Percentiles rank a stretch among this genome's conserved stretches.
phyloP scores from a whole-genome alignment of 331 rosid species.

The Rosa hybrid region DNA sequence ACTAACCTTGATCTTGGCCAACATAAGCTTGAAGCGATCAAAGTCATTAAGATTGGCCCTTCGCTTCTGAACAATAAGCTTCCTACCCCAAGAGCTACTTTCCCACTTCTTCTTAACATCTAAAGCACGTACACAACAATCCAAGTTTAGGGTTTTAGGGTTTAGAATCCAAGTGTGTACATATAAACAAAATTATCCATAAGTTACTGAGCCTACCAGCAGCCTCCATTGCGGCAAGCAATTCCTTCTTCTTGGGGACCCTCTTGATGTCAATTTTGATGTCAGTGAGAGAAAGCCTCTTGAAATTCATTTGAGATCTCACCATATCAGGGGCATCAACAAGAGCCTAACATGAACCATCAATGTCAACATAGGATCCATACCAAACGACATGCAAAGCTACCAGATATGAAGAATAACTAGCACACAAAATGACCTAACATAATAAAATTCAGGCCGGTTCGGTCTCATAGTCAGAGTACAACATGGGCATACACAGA shows the following conservation, averaged over 20 bases:
- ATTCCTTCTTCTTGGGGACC: conserved; percentile 87
- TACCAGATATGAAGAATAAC: too few species aligned
- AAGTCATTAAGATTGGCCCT: conserved; percentile 55
- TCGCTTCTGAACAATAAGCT: conserved; percentile 39
- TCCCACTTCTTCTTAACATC: too few species aligned
- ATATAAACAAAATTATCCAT: too few species aligned
- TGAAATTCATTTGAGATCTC: conserved; percentile 73
- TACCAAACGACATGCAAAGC: too few species aligned
- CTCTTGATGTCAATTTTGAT: conserved; percentile 84
- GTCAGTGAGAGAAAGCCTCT: conserved; percentile 90
- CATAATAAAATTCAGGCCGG: too few species aligned
- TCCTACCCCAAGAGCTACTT: too few species aligned
- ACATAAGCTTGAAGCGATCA: conserved; percentile 62
- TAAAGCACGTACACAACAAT: too few species aligned
- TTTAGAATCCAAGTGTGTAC: too few species aligned
- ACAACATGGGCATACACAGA: too few species aligned
- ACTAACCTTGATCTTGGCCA: conserved; percentile 60
- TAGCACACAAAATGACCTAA: neutral
- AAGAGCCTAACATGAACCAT: conserved; percentile 53
- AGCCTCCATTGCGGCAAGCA: conserved; percentile 84
- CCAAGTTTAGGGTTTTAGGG: too few species aligned
- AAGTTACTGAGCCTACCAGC: conserved; percentile 47
- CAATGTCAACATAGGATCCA: too few species aligned
- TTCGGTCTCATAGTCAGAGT: too few species aligned
- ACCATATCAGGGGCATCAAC: conserved; percentile 93